These are phyloP conservation scores for Discostella stelligeroides DNA, from an alignment of 108 stramenopile species.

Conservation along the genomic window DNA sequence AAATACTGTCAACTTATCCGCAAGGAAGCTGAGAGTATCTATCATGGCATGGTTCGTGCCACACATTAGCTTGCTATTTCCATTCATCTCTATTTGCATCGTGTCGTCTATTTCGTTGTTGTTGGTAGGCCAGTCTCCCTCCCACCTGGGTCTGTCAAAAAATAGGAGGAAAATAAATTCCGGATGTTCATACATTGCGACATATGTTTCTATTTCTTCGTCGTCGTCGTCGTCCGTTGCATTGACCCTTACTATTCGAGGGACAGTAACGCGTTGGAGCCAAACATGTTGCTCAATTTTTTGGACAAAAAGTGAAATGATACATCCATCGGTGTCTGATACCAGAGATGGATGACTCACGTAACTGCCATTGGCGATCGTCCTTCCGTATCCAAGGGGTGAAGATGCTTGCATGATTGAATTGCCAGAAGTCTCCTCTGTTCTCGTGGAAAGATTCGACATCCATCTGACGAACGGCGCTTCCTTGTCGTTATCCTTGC, in stretches of 20 bases:
- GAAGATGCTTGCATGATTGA: conserved; percentile 1
- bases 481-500: conserved; percentile 5
- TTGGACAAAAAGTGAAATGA: conserved; percentile 47
- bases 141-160: conserved; percentile 20
- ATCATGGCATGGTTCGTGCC: conserved; percentile 26
- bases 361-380: background rate
- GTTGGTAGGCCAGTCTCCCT: conserved; percentile 10
- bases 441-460: background rate
- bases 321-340: conserved; percentile 9
- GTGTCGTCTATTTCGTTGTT: conserved; percentile 13
- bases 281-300: conserved; percentile 54
- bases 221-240: conserved; percentile 16
- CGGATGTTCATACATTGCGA: conserved; percentile 40
- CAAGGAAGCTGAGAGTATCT: conserved; percentile 22
- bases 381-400: conserved; percentile 4
- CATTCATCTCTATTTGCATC: conserved; percentile 3
- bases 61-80: conserved; percentile 14
- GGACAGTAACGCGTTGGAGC: conserved; percentile 57
- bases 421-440: background rate
- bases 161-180: conserved; percentile 56
- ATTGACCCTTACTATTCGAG: background rate
- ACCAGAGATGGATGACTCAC: conserved; percentile 9
- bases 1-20: conserved; percentile 20
- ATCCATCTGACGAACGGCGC: conserved; percentile 2
- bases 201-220: conserved; percentile 34